Conservation (phyloP, 805 yeast species). For the Pichia californica region DNA sequence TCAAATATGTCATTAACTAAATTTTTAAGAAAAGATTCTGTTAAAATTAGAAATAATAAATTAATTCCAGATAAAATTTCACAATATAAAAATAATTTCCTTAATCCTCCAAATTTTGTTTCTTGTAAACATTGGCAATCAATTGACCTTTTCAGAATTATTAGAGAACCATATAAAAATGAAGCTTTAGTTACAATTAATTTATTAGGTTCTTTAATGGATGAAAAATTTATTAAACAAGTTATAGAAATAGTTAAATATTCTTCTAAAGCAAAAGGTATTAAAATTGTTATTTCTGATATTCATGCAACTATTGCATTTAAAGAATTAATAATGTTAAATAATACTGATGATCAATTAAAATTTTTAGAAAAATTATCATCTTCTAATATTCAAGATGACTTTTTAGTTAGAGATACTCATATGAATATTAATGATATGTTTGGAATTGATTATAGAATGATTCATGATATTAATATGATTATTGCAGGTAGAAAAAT, state of each 20-base stretch:
- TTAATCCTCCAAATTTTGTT: not conserved
- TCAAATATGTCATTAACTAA: constrained; percentile 29
- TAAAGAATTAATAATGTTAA: constrained; percentile 4
- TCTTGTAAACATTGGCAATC: not conserved
- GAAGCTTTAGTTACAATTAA: constrained; percentile 33
- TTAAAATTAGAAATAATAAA: constrained; percentile 38
- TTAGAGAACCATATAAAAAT: not conserved
- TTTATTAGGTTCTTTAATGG: constrained; percentile 52
- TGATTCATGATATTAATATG: not conserved
- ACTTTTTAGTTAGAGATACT: constrained; percentile 1
- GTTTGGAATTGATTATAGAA: constrained; percentile 1
- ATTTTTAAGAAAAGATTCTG: constrained; percentile 37
- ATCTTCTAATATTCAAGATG: not conserved
- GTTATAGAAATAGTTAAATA: constrained; percentile 32
- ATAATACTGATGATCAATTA: constrained; percentile 4
- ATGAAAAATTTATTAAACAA: constrained; percentile 36
- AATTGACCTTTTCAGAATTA: not conserved
- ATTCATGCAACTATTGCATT: constrained; percentile 4
- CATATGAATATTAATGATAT: not conserved
- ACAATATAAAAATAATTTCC: constrained; percentile 11
- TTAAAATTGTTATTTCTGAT: constrained; percentile 19
- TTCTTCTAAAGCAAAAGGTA: constrained; percentile 4
- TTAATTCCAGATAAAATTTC: constrained; percentile 44
- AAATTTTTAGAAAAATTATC: not conserved
- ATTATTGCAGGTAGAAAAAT: constrained; percentile 48